Evolutionary conservation across 371 early-diverging fungal genomes (phyloP), one percentile per base, ranked within the genome.

Genomic region (Circinella minor): DNA sequence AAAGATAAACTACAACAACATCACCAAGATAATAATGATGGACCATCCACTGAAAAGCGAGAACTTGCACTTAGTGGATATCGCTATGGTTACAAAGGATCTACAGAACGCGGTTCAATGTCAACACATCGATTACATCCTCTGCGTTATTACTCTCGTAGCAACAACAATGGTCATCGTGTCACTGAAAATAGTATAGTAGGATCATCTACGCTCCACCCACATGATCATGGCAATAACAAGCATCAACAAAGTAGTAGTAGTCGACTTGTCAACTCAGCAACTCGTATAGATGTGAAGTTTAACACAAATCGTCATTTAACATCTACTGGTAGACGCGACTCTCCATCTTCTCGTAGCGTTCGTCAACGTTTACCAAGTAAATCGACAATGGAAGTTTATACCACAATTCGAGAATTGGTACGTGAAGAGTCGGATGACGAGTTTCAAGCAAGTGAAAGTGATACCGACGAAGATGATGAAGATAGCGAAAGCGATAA

Each of bases 381-480:
- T 39, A 84, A 84, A 64, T 81, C 89, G 2, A 80, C 80, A 4
- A 81, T 90, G 48, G 89, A 89, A 43, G 86, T 89, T 2, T 91
- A 86, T 70, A 80, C 81, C 1, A 89, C 87, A 10, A 81, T 85
- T 18, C 82, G 83, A 15, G 90, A 87, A 36, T 81, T 88, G 0
- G 84, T 82, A 8, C 82, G 81, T 34, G 87, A 87, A 61, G 86
- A 86, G 36, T 84, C 87, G 0, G 91, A 90, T 39, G 88, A 85
- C 55, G 88, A 87, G n/a, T 77, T 78, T 36, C 71, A 68, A 39
- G 74, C 64, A 18, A 79, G 71, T 4, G 81, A 82, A 61, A 66
- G 72, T 34, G 84, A 81, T 57, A 78, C 78, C 17, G 74, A 76
- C 1, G 82, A 80, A 38, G 34, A 55, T 55, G 67, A 67, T 51